Conservation (phyloP, 75 land plant genomes). For the Sequoia sempervirens region DNA sequence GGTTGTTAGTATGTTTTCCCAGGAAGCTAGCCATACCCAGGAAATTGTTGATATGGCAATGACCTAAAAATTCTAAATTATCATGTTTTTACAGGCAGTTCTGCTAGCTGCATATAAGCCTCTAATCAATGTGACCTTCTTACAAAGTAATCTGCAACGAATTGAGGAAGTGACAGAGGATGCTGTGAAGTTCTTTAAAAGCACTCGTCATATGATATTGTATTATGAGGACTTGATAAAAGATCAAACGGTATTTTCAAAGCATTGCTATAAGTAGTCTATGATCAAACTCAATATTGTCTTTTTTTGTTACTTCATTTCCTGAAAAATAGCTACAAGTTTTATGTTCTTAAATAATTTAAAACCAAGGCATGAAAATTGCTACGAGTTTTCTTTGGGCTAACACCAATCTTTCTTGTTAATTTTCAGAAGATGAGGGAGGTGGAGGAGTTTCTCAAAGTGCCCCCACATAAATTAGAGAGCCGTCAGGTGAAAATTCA, state of each 20-base stretch:
- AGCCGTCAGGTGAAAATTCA: slow-evolving; percentile 79
- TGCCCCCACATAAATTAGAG: slow-evolving; percentile 36
- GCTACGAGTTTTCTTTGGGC: neutral
- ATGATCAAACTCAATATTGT: neutral
- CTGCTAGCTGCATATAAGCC: slow-evolving; percentile 77
- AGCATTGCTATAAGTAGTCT: neutral
- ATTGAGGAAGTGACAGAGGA: slow-evolving; percentile 35
- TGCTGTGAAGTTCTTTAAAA: slow-evolving; percentile 53
- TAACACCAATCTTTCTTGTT: neutral
- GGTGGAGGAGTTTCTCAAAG: slow-evolving; percentile 53
- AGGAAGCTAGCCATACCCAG: neutral
- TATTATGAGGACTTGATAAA: slow-evolving; percentile 75
- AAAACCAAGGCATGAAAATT: neutral
- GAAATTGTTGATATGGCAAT: neutral
- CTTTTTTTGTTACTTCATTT: neutral
- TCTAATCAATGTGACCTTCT: slow-evolving; percentile 33
- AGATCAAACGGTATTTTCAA: slow-evolving; percentile 43
- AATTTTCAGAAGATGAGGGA: slow-evolving; percentile 42
- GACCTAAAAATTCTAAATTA: neutral
- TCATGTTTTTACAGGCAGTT: slow-evolving; percentile 52
- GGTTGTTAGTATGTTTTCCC: neutral
- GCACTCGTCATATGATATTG: slow-evolving; percentile 56
- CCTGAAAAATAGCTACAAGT: neutral
- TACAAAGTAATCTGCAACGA: slow-evolving; percentile 43
- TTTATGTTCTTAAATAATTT: neutral